A percentile compares a stretch with the other conserved stretches of the same genome.
Conservation (phyloP, 345 rosid species). For the Bretschneidera sinensis region DNA sequence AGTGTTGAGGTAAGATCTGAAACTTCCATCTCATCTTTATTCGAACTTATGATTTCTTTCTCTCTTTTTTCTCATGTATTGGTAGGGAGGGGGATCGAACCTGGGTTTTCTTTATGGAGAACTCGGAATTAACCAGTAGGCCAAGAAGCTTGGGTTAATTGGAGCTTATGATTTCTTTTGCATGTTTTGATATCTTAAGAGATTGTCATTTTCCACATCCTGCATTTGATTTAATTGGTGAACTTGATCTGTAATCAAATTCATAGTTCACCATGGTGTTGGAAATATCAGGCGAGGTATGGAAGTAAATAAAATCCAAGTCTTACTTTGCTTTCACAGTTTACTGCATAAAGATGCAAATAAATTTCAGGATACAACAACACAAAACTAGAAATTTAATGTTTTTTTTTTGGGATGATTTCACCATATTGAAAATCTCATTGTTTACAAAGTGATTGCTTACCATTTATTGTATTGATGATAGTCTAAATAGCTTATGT, state of each 20-base stretch:
- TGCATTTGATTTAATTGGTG: not conserved
- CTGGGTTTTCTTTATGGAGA: too few species aligned
- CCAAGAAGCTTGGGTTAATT: too few species aligned
- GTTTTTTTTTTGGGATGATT: too few species aligned
- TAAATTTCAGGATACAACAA: not conserved
- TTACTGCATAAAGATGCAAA: not conserved
- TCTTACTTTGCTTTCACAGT: not conserved
- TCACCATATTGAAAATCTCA: too few species aligned
- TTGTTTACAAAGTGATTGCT: not conserved
- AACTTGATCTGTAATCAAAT: not conserved
- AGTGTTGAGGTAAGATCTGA: constrained; percentile 45
- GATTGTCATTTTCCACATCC: too few species aligned
- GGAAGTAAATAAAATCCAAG: not conserved
- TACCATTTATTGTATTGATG: not conserved
- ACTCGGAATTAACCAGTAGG: too few species aligned
- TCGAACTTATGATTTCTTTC: not conserved
- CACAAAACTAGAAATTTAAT: not conserved
- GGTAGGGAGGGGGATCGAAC: too few species aligned
- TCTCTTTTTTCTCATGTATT: too few species aligned
- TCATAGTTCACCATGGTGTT: too few species aligned
- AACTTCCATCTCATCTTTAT: constrained; percentile 13
- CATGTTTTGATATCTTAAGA: too few species aligned
- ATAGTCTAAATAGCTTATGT: not conserved
- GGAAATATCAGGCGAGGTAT: not conserved
- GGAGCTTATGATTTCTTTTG: not conserved